Conservation (phyloP, 257 asterid species). For the Nicotiana tomentosiformis region DNA sequence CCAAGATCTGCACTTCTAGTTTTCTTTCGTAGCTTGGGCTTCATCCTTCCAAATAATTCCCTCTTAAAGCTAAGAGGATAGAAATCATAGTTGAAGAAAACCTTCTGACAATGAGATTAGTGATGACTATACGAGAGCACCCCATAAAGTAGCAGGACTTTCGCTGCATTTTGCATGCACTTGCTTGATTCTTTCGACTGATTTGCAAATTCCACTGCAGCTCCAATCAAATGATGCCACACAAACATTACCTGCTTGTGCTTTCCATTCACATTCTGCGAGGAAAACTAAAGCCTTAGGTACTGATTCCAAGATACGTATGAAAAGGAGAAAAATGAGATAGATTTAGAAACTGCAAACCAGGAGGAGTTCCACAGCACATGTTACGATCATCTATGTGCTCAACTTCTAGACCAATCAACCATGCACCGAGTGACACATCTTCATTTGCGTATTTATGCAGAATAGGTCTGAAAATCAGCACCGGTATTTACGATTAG, state of each 20-base stretch:
- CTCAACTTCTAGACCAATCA: constrained; percentile 7
- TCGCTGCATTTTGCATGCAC: constrained; percentile 2
- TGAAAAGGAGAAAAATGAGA: neutral
- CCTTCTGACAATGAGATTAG: neutral
- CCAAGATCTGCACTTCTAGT: neutral
- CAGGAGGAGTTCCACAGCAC: constrained; percentile 8
- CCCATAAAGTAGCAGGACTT: constrained; percentile 7
- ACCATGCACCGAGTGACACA: constrained; percentile 9
- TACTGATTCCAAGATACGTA: neutral
- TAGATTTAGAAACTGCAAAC: neutral
- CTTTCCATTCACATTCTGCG: neutral
- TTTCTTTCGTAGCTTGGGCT: neutral
- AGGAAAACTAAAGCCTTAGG: neutral
- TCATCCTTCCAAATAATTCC: neutral
- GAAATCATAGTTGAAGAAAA: neutral
- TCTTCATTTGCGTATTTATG: constrained; percentile 10
- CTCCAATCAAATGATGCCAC: constrained; percentile 12
- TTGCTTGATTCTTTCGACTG: constrained; percentile 5
- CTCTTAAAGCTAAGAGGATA: neutral
- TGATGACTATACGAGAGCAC: neutral
- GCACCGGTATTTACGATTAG: neutral
- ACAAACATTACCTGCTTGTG: constrained; percentile 8
- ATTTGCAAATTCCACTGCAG: constrained; percentile 8
- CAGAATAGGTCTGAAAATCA: constrained; percentile 3
- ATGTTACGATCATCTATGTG: constrained; percentile 5